Evolutionary conservation across 2,329 filamentous ascomycete species (phyloP).

Genomic region (Paecilomyces variotii): DNA sequence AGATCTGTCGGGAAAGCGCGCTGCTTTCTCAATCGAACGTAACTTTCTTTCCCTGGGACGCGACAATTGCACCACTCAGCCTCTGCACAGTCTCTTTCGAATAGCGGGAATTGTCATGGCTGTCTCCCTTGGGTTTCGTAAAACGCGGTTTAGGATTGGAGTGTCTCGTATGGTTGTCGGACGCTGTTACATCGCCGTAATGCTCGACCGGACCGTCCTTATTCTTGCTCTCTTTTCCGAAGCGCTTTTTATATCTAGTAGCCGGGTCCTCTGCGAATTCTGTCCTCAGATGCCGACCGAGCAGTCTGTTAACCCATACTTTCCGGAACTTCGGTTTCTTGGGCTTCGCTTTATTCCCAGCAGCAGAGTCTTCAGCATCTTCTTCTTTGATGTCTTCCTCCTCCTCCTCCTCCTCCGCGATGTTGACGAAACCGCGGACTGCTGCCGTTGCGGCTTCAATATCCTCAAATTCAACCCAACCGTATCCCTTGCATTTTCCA

Average conservation of each 20-base stretch:
- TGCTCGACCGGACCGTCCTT: conserved; percentile 16
- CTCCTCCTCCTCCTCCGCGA: conserved; percentile 41
- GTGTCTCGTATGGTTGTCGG: not conserved
- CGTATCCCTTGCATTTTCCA: conserved; percentile 96
- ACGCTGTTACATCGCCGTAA: conserved; percentile 6
- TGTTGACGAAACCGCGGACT: conserved; percentile 71
- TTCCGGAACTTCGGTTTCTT: conserved; percentile 24
- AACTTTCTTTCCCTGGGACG: conserved; percentile 69
- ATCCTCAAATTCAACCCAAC: conserved; percentile 86
- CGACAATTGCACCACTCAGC: conserved; percentile 71
- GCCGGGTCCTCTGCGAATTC: conserved; percentile 92
- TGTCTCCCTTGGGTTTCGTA: conserved; percentile 39
- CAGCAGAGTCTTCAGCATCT: conserved; percentile 40
- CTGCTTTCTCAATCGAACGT: conserved; percentile 57
- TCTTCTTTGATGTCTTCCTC: conserved; percentile 34
- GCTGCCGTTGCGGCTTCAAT: conserved; percentile 65
- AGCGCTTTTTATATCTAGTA: conserved; percentile 87
- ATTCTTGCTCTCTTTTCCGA: conserved; percentile 59
- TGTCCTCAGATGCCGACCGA: conserved; percentile 72
- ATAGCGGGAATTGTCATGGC: conserved; percentile 39
- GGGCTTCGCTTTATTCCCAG: conserved; percentile 18
- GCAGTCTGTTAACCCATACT: conserved; percentile 79
- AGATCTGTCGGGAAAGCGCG: not conserved
- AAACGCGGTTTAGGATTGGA: conserved; percentile 15
- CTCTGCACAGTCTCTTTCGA: conserved; percentile 49